These are phyloP conservation scores for Colletotrichum paranaense DNA, from an alignment of 2,329 filamentous ascomycete genomes.

Conservation along the genomic window DNA sequence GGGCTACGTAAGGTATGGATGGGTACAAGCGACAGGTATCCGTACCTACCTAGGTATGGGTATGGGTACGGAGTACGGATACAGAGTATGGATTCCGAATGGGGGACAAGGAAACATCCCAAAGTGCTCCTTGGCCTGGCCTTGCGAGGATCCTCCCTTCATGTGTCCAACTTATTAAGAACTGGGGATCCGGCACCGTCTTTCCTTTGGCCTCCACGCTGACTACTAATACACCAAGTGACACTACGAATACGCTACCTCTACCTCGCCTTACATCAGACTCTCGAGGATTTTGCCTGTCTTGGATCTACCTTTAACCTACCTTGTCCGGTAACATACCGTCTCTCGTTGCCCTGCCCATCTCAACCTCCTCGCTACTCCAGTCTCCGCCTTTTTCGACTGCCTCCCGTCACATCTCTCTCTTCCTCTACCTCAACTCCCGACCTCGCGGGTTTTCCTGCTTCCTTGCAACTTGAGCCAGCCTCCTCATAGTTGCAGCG, in stretches of 20 bases:
- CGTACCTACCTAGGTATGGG: no score
- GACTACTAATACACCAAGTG: no score
- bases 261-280: background rate
- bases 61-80: no score
- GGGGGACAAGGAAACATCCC: background rate
- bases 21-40: no score
- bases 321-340: slow-evolving; percentile 20
- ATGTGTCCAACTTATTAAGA: slow-evolving; percentile 25
- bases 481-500: slow-evolving; percentile 15
- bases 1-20: background rate
- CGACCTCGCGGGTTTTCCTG: background rate
- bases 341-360: slow-evolving; percentile 21
- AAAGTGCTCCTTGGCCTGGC: slow-evolving; percentile 13
- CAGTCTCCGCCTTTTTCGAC: slow-evolving; percentile 4
- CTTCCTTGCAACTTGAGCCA: slow-evolving; percentile 1
- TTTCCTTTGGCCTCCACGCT: background rate
- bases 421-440: background rate
- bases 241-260: background rate
- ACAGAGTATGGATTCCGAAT: background rate
- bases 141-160: slow-evolving; percentile 26
- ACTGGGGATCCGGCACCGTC: slow-evolving; percentile 31
- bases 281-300: slow-evolving; percentile 14
- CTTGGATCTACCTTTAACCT: background rate
- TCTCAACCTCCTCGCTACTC: slow-evolving; percentile 10
- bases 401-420: slow-evolving; percentile 6